Evolutionary conservation across 768 basidiomycete genomes (phyloP).

Genomic region (Phylloporus sp.): DNA sequence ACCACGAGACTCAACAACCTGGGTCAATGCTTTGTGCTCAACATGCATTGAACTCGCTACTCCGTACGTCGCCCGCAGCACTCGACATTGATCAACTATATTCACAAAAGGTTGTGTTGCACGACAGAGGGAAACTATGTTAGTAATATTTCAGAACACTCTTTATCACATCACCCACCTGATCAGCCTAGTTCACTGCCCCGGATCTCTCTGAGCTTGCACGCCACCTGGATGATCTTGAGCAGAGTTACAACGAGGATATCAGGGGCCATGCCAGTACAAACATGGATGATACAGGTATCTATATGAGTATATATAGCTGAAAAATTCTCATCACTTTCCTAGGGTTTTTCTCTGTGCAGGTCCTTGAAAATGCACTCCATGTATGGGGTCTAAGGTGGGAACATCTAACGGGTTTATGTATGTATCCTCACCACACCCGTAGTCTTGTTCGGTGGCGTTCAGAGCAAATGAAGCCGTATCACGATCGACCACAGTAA

Average conservation of each 20-base stretch:
- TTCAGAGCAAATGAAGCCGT: constrained; percentile 73
- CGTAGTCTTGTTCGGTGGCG: constrained; percentile 75
- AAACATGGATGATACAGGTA: constrained; percentile 93
- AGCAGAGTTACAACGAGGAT: constrained; percentile 52
- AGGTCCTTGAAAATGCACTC: constrained; percentile 82
- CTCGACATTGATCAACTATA: constrained; percentile 39
- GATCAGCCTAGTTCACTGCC: constrained; percentile 59
- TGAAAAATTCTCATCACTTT: not conserved
- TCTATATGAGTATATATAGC: not conserved
- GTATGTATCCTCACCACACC: constrained; percentile 3
- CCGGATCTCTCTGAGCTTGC: constrained; percentile 78
- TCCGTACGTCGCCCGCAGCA: constrained; percentile 51
- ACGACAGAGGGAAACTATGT: constrained; percentile 47
- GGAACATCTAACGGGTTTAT: constrained; percentile 14
- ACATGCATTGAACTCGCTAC: constrained; percentile 76
- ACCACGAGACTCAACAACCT: constrained; percentile 73
- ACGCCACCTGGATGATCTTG: constrained; percentile 60
- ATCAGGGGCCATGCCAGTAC: constrained; percentile 46
- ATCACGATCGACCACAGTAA: constrained; percentile 77
- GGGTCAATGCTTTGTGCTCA: constrained; percentile 87
- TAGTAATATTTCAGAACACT: constrained; percentile 20
- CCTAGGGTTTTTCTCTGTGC: constrained; percentile 86
- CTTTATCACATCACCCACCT: constrained; percentile 8
- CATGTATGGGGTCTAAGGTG: constrained; percentile 82
- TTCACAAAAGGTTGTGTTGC: constrained; percentile 2